Conservation (phyloP, 306 rosid genomes). For the Cucurbita ficifolia region DNA sequence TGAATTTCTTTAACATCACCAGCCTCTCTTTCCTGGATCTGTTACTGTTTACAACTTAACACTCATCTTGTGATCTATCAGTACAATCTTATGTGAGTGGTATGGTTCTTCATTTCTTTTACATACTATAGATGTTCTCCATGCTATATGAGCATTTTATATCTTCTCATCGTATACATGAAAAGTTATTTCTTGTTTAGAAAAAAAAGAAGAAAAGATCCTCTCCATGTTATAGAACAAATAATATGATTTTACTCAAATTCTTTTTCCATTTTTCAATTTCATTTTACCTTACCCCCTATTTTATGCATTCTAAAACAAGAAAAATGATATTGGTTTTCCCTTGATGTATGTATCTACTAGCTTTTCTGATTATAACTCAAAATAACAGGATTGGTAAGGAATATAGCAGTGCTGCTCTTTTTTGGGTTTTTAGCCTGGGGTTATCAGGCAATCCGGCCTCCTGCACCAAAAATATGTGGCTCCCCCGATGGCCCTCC, state of each 20-base stretch:
- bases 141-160: too few species aligned
- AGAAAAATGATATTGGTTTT: background rate
- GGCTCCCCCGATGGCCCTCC: slow-evolving; percentile 66
- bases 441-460: slow-evolving; percentile 59
- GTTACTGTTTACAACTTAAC: background rate
- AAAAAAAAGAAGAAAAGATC: too few species aligned
- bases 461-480: slow-evolving; percentile 63
- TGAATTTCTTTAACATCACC: background rate
- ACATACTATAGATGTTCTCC: background rate
- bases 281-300: background rate
- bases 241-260: background rate
- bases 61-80: background rate
- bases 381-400: slow-evolving; percentile 40
- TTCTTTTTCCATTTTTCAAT: background rate
- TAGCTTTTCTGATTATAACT: slow-evolving; percentile 4
- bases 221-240: background rate
- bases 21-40: background rate
- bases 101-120: background rate
- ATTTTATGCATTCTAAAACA: background rate
- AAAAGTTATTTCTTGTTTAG: background rate
- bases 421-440: slow-evolving; percentile 54
- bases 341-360: background rate
- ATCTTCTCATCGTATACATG: background rate
- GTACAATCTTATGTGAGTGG: background rate
- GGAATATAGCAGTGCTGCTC: slow-evolving; percentile 32